Base-by-base conservation (phyloP, 2,329 filamentous ascomycete species). In the Curvularia lunata region DNA sequence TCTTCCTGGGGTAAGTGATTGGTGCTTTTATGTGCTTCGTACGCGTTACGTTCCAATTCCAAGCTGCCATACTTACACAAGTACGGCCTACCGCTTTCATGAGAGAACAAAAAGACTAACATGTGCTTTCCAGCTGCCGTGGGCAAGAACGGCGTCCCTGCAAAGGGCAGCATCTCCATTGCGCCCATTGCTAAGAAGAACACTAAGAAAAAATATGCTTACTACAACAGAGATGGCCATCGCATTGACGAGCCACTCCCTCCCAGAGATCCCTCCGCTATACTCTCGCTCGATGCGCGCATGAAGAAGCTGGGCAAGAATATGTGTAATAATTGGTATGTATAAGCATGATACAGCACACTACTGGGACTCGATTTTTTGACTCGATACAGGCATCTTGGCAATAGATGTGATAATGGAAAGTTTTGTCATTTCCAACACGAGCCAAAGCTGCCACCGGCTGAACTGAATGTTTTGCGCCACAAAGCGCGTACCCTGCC, bases 401-500 rank as follows among this genome's bases (percentile, higher is more conserved):
- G 68, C 21, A 77, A 77, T 2, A 66, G 75, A 28, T 82, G 80
- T 54, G 58, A 66, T 5, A 71, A 76, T n/a, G 77, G 75, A 8
- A 68, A 73, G 10, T 77, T 77, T 52, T 82, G 80, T 62, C 69
- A 72, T 34, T 81, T 80, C 58, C 66, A 74, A 49, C 80, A 82
- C 58, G 77, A 77, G 37, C 75, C 77, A 34, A 75, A 71, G 21
- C 66, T 82, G 19, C 69, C 64, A 1, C 60, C 68, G 2, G 74
- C 67, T 4, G 79, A 81, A 56, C 58, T 73, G 42, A 71, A 75
- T 18, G 78, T 79, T 5, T 63, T 82, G 32, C 75, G 73, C 43
- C 77, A 79, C 54, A 79, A 79, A 56, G 76, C 79, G 2, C 69
- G 79, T n/a, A 75, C 69, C 9, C 65, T 77, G 9, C 66, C 68